Base-by-base conservation (phyloP, 2,329 filamentous ascomycete genomes). In the Fusarium brevicatenulatum region DNA sequence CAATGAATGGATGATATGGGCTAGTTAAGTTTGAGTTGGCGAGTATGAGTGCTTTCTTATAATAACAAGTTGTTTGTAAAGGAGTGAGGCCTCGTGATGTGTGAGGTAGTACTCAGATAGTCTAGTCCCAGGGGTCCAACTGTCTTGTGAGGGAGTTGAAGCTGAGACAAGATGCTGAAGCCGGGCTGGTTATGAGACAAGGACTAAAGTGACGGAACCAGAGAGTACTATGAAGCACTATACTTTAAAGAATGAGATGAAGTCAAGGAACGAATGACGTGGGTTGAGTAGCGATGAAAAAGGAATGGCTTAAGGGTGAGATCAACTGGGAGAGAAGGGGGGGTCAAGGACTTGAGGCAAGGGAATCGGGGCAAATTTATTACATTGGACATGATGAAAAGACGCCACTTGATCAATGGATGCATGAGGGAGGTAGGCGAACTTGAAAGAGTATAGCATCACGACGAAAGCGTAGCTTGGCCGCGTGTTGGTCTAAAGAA, bases 161-260 rank as follows among this genome's bases (percentile, higher is more conserved):
- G 53, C 40, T 64, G 55, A 73, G 65, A 57, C 62, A 61, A 70
- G 58, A 75, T 77, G 58, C 69, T 72, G 56, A 70, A 62, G 69
- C 28, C 69, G 52, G 74, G 73, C 73, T 75, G 71, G 60, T 43
- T 53, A 47, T 47, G 61, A 60, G 65, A 63, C 57, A 68, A 53
- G 37, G 19, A 16, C 55, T 23, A 62, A 47, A 42, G 39, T 37
- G 67, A 71, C 53, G 59, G 57, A 71, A 64, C 44, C 61, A 69
- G 66, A 61, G 39, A 53, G 59, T 55, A 55, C 55, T 50, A 50
- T 58, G 43, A 60, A 50, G 50, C 62, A 69, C 63, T 67, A 32
- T 61, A 63, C 70, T 58, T 53, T 53, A 32, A 62, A 72, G 73
- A 77, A 73, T 72, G 73, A 63, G 49, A 55, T 40, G 32, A 50